A percentile compares a stretch with the other conserved stretches of the same genome.
These are phyloP conservation scores for Hyphopichia khmerensis DNA, from an alignment of 1,139 yeast species.

Conservation along the genomic window DNA sequence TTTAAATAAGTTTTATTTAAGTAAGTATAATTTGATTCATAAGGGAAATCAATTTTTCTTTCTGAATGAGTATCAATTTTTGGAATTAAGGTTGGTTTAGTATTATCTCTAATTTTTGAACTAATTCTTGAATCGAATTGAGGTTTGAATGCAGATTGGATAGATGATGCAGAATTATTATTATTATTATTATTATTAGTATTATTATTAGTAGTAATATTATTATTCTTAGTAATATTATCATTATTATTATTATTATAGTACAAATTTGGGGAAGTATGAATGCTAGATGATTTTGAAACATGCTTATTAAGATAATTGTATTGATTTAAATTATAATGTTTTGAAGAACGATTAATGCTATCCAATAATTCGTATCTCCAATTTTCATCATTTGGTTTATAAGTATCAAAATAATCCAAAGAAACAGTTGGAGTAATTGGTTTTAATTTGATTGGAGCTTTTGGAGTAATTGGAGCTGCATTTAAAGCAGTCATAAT, in stretches of 20 bases:
- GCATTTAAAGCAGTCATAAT: constrained; percentile 37
- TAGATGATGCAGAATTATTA: constrained; percentile 1
- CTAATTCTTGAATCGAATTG: constrained; percentile 42
- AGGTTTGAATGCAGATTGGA: constrained; percentile 25
- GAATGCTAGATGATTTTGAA: not conserved
- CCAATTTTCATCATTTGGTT: constrained; percentile 50
- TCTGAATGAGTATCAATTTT: constrained; percentile 22
- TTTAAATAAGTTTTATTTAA: constrained; percentile 44
- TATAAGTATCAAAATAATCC: constrained; percentile 48
- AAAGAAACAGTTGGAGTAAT: constrained; percentile 46
- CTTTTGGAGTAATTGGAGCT: constrained; percentile 23
- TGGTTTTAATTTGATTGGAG: constrained; percentile 29
- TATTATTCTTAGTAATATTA: no score
- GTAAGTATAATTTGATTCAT: constrained; percentile 55
- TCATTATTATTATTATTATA: not conserved
- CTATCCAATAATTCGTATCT: constrained; percentile 42
- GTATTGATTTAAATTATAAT: constrained; percentile 29
- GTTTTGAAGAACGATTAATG: constrained; percentile 31
- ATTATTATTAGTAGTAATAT: no score
- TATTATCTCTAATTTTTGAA: constrained; percentile 21
- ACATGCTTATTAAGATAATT: constrained; percentile 27
- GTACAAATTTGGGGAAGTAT: not conserved
- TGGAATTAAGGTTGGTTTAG: constrained; percentile 27
- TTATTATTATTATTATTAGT: not conserved
- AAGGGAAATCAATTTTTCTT: constrained; percentile 51